Conservation (phyloP, 2,329 filamentous ascomycete genomes). For the Cercospora brassicicola region DNA sequence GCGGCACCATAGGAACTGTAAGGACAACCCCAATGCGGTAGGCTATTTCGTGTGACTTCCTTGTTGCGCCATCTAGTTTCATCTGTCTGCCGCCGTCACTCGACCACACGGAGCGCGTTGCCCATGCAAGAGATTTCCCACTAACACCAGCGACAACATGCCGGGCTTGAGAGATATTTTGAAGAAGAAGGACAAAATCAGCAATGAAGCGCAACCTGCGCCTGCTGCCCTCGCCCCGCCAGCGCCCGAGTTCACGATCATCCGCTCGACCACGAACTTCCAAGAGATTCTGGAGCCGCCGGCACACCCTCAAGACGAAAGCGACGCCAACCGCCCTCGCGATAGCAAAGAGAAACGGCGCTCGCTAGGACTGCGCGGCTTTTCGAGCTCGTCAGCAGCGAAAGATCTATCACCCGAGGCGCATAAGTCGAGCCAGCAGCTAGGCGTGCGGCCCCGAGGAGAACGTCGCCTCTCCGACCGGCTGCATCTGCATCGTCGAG, state of each 20-base stretch:
- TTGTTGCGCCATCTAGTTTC: neutral
- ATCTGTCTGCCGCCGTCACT: neutral
- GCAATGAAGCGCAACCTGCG: slow-evolving; percentile 34
- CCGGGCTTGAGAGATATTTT: slow-evolving; percentile 64
- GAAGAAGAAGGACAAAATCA: slow-evolving; percentile 61
- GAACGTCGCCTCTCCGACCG: slow-evolving; percentile 63
- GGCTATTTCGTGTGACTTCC: slow-evolving; percentile 3
- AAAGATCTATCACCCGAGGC: slow-evolving; percentile 25
- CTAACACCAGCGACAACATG: slow-evolving; percentile 31
- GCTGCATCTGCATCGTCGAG: slow-evolving; percentile 63
- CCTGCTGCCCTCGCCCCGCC: slow-evolving; percentile 1
- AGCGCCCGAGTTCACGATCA: slow-evolving; percentile 72
- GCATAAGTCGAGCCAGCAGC: slow-evolving; percentile 18
- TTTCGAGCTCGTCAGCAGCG: slow-evolving; percentile 34
- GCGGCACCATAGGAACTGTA: neutral
- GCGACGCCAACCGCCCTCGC: slow-evolving; percentile 6
- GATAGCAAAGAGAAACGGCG: slow-evolving; percentile 29
- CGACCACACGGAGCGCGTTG: neutral
- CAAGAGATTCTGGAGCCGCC: slow-evolving; percentile 78
- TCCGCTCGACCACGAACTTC: slow-evolving; percentile 78
- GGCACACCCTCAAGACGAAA: slow-evolving; percentile 48
- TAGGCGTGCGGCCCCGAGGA: slow-evolving; percentile 33
- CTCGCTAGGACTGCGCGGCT: slow-evolving; percentile 40
- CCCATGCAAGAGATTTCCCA: neutral
- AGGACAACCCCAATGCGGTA: slow-evolving; percentile 8